Percentiles rank a stretch among this genome's conserved stretches.
These are phyloP conservation scores for Candida multigemmis DNA, from an alignment of 805 yeast species.

Conservation along the genomic window DNA sequence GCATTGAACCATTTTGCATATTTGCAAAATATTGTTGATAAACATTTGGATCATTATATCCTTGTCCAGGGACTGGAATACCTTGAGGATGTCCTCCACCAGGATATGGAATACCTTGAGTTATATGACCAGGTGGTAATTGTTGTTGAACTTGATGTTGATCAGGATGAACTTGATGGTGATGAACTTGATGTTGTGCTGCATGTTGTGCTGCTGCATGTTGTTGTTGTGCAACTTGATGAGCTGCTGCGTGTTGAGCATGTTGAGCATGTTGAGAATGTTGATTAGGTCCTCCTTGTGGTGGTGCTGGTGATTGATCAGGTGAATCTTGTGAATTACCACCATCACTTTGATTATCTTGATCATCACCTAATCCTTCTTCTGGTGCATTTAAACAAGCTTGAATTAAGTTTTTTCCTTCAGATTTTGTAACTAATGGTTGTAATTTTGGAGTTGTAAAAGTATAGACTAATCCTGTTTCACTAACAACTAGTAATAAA, in stretches of 20 bases:
- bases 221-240: slow-evolving; percentile 10
- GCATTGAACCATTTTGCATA: slow-evolving; percentile 40
- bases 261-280: slow-evolving; percentile 12
- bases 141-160: slow-evolving; percentile 21
- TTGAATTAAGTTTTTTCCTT: slow-evolving; percentile 93
- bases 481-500: slow-evolving; percentile 85
- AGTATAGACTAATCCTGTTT: slow-evolving; percentile 97
- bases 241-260: slow-evolving; percentile 10
- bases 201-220: no score
- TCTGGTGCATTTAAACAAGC: slow-evolving; percentile 98
- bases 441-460: slow-evolving; percentile 98
- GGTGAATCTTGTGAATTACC: slow-evolving; percentile 34
- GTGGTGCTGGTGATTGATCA: slow-evolving; percentile 29
- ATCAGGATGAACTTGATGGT: slow-evolving; percentile 13
- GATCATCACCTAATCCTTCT: slow-evolving; percentile 62
- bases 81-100: slow-evolving; percentile 20
- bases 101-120: slow-evolving; percentile 39
- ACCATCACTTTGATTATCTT: slow-evolving; percentile 44
- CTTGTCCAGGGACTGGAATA: slow-evolving; percentile 36
- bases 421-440: slow-evolving; percentile 94
- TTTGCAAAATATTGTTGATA: slow-evolving; percentile 58
- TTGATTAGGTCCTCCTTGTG: slow-evolving; percentile 17
- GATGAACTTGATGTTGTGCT: slow-evolving; percentile 17
- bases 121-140: slow-evolving; percentile 31
- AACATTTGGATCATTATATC: slow-evolving; percentile 46